Conservation (phyloP, 2,329 filamentous ascomycete species). For the Colletotrichum orbiculare region DNA sequence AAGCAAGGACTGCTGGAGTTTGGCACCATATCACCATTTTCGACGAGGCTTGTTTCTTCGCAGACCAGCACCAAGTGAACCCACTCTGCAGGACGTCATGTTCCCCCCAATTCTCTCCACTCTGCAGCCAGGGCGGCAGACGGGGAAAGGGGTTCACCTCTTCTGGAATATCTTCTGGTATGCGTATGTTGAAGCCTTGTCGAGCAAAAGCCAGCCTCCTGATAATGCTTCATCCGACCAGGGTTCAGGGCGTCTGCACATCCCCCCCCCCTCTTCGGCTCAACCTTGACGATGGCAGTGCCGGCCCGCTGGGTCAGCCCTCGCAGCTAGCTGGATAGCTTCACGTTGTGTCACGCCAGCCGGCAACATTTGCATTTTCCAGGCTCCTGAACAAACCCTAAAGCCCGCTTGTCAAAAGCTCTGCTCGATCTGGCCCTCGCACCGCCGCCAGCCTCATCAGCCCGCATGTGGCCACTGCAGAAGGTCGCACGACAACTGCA, state of each 20-base stretch:
- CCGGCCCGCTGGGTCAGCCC: not conserved
- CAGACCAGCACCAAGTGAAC: slow-evolving; percentile 10
- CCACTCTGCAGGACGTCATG: slow-evolving; percentile 26
- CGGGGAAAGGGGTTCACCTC: not conserved
- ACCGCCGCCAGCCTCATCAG: slow-evolving; percentile 4
- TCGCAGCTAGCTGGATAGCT: slow-evolving; percentile 1
- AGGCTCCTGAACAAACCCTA: not conserved
- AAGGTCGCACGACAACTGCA: slow-evolving; percentile 3
- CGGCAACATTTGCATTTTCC: not conserved
- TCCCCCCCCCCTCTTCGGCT: not conserved
- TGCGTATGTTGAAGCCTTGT: not conserved
- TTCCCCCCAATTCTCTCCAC: slow-evolving; percentile 9
- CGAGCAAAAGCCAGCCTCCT: not conserved
- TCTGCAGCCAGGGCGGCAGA: slow-evolving; percentile 3
- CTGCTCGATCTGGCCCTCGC: not conserved
- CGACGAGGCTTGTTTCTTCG: not conserved
- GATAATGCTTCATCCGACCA: slow-evolving; percentile 3
- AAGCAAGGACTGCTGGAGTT: too few species aligned
- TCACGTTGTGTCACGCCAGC: slow-evolving; percentile 2
- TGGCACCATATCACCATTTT: too few species aligned
- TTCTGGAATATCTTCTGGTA: too few species aligned
- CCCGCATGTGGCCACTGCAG: slow-evolving; percentile 8
- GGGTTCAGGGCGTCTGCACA: slow-evolving; percentile 1
- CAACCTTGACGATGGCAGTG: slow-evolving; percentile 6
- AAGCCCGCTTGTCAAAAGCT: not conserved